Base-by-base conservation (phyloP, 1,139 yeast species). In the Hemisphaericaspora xylanilytica region DNA sequence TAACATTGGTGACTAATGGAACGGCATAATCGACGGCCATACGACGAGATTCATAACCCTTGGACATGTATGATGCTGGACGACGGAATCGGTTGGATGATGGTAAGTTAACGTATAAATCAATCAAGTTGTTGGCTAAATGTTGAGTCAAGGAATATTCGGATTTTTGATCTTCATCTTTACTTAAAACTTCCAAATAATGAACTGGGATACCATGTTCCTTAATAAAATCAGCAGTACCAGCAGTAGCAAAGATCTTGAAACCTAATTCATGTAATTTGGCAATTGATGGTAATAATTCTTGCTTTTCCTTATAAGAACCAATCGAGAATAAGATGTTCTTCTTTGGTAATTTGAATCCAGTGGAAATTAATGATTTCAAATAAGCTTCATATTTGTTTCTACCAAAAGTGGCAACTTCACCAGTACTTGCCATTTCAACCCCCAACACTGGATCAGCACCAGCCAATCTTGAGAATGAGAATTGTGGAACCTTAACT, bases 371-470 rank as follows among this genome's bases (percentile, higher is more conserved):
- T 63, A 92, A 77, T 28, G 97, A 85, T 70, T 94, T 92, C 68
- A 94, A 70, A 70, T 94, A 94, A 24, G 98, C 98, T 70, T 94
- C 98, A 58, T 89, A 89, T 67, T 92, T 90, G 75, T 92, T 84
- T 60, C 76, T 88, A 58, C 98, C 99, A 61, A 94, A 90, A 49
- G 95, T 81, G 38, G 99, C 99, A 57, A 92, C 98, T 69, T 92
- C 98, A 78, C 98, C 98, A 47, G 98, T 92, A 20, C 97, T 90
- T 28, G 98, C 97, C 98, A 92, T 92, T 69, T 92, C 98, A 52
- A 92, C 98, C 68, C 98, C 98, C 52, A 92, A 75, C 45, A 92
- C 89, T 39, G 98, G 98, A 65, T 92, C 98, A 45, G 98, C 98
- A 55, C 98, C 98, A 37, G 97, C 89, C 56, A 92, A 79, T 66